phyloP scores from a whole-genome alignment of 495 filamentous ascomycete species.

The Staphylotrichum tortipilum region DNA sequence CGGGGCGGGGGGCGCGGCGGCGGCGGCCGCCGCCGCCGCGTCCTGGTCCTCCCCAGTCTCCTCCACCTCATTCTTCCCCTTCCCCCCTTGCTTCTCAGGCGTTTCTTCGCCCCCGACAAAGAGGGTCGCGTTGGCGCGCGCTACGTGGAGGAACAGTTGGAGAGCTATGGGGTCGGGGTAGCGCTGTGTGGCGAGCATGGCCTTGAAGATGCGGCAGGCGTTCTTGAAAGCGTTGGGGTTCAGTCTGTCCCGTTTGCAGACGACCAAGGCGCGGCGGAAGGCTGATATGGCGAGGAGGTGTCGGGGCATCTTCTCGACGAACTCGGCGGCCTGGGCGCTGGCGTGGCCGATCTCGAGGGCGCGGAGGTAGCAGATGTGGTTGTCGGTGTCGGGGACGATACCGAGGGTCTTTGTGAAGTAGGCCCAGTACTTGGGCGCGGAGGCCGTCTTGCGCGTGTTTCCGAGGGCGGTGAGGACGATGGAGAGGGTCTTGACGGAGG shows the following conservation, averaged over 20 bases:
- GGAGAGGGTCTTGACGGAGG: constrained; percentile 62
- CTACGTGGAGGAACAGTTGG: constrained; percentile 33
- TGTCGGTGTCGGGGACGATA: constrained; percentile 60
- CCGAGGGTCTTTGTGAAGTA: constrained; percentile 48
- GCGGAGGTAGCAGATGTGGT: constrained; percentile 58
- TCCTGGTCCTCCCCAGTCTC: no score
- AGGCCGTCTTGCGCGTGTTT: constrained; percentile 38
- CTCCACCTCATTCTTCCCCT: no score
- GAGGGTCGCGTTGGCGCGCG: constrained; percentile 24
- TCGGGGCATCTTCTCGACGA: constrained; percentile 45
- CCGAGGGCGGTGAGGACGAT: constrained; percentile 56
- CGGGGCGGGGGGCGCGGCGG: no score
- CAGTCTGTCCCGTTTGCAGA: constrained; percentile 60
- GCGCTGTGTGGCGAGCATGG: constrained; percentile 41
- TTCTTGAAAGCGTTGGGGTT: constrained; percentile 54
- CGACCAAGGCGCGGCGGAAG: constrained; percentile 62
- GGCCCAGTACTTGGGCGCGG: constrained; percentile 63
- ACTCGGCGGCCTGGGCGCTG: constrained; percentile 43
- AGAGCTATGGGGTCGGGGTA: constrained; percentile 37
- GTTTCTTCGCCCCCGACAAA: no score
- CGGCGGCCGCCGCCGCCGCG: no score
- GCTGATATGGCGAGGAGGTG: constrained; percentile 38
- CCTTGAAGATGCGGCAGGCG: constrained; percentile 48
- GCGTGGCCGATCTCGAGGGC: constrained; percentile 56
- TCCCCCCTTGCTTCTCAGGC: no score